Evolutionary conservation across 768 basidiomycete genomes (phyloP), one percentile per base, ranked within the genome.

Genomic region (Dictyophora rubrovolvata): DNA sequence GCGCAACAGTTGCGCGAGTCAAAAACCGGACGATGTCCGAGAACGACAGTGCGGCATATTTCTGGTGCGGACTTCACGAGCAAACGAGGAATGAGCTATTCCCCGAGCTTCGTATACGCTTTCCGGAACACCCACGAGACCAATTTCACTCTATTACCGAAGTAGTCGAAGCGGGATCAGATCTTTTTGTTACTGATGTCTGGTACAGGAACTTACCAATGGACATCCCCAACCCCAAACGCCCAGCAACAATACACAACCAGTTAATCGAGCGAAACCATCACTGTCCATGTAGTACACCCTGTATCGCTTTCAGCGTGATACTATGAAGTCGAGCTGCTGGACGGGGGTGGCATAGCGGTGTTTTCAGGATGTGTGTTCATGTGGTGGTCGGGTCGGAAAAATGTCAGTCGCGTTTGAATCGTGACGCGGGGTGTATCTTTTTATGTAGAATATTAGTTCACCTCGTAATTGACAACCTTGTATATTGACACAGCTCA

Each of bases 51-150:
- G n/a, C n/a, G n/a, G 20, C 11, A 17, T 35, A 51, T 23, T 58
- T 50, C 28, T 58, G 56, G 56, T 52, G 33, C 35, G 56, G 56
- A 3, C 33, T 56, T 18, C 55, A 56, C 21, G 21, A 37, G 14
- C 18, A 18, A 12, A 51, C 48, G n/a, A 50, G 28, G 5, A 17
- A 9, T 12, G 14, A 5, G 5, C 5, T 55, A 5, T 17, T 48
- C 17, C 21, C n/a, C 5, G n/a, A 35, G 10, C 56, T 51, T 14
- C 11, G 20, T 9, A 20, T 51, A 2, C 21, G 20, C 18, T 20
- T 21, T 16, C 48, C 48, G 2, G 34, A 36, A 14, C 46, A 58
- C 46, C 56, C 48, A 10, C n/a, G 7, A 28, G 16, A 18, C 3
- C 17, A 58, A 22, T 22, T 48, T 11, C 49, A 36, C 28, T 20